These are phyloP conservation scores for Secale cereale DNA, from an alignment of 176 grass and related monocot genomes.

Conservation along the genomic window DNA sequence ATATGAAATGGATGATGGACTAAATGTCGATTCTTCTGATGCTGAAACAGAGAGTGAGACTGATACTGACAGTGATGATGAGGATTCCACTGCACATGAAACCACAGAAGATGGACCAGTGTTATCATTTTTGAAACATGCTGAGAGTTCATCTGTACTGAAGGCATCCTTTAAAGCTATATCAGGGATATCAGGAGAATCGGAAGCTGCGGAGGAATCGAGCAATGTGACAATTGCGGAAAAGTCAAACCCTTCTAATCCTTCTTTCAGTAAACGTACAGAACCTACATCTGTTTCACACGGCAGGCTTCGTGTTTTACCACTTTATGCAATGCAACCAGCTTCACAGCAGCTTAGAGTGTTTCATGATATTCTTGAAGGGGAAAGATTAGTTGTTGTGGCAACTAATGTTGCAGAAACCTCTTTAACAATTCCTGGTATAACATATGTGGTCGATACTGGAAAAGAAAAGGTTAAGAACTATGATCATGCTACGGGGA, in stretches of 20 bases:
- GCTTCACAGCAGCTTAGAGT: conserved; percentile 74
- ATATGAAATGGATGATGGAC: conserved; percentile 32
- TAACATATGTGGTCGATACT: conserved; percentile 91
- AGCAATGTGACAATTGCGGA: conserved; percentile 17
- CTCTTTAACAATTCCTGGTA: conserved; percentile 85
- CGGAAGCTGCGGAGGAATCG: neutral
- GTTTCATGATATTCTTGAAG: conserved; percentile 61
- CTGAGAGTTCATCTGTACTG: conserved; percentile 47
- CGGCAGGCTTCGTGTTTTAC: conserved; percentile 50
- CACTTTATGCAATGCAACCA: conserved; percentile 77
- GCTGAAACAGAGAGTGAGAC: conserved; percentile 59
- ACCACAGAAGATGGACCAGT: conserved; percentile 40
- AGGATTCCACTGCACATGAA: conserved; percentile 25
- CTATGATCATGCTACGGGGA: conserved; percentile 63
- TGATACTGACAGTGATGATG: conserved; percentile 53
- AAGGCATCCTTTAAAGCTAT: conserved; percentile 68
- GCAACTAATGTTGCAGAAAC: conserved; percentile 97
- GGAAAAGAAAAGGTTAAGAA: conserved; percentile 93
- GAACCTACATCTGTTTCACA: conserved; percentile 13
- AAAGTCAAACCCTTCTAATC: conserved; percentile 13
- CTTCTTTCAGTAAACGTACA: conserved; percentile 9
- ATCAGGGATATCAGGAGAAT: conserved; percentile 39
- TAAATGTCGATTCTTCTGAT: conserved; percentile 31
- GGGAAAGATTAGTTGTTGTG: conserved; percentile 80
- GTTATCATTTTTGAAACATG: conserved; percentile 56